Evolutionary conservation across 2,329 filamentous ascomycete species (phyloP).

Genomic region (Clarireedia sp.): DNA sequence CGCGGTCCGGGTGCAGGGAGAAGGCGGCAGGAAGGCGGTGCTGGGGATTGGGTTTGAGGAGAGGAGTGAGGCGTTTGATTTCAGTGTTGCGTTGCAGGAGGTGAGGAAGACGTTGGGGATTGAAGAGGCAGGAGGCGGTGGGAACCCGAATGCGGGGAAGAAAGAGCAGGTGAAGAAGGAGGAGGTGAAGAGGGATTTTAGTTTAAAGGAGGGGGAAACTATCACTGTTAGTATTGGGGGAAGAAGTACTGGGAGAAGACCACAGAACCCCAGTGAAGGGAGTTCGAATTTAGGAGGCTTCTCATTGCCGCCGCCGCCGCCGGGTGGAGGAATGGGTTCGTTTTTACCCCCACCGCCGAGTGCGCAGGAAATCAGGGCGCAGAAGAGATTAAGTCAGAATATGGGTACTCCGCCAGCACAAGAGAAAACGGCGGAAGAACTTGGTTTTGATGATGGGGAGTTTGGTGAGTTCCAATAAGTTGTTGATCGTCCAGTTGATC

Average conservation of each 20-base stretch:
- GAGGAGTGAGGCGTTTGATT: conserved; percentile 77
- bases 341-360: conserved; percentile 61
- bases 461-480: conserved; percentile 66
- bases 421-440: conserved; percentile 42
- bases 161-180: conserved; percentile 31
- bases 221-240: conserved; percentile 73
- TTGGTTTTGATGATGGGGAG: conserved; percentile 81
- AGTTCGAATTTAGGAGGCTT: conserved; percentile 37
- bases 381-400: conserved; percentile 46
- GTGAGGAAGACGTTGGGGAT: conserved; percentile 62
- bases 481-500: background rate
- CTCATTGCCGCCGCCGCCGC: conserved; percentile 61
- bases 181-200: conserved; percentile 64
- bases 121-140: conserved; percentile 35
- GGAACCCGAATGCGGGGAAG: conserved; percentile 19
- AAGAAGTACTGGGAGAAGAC: conserved; percentile 30
- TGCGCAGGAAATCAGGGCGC: conserved; percentile 51
- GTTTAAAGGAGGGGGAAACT: conserved; percentile 81
- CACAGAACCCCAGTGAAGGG: conserved; percentile 19
- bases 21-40: conserved; percentile 65
- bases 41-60: conserved; percentile 85
- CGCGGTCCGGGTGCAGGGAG: conserved; percentile 70
- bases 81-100: conserved; percentile 72
- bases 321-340: conserved; percentile 27
- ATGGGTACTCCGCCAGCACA: conserved; percentile 36